Evolutionary conservation across 306 rosid genomes (phyloP).

Genomic region (Carpinus viminea): DNA sequence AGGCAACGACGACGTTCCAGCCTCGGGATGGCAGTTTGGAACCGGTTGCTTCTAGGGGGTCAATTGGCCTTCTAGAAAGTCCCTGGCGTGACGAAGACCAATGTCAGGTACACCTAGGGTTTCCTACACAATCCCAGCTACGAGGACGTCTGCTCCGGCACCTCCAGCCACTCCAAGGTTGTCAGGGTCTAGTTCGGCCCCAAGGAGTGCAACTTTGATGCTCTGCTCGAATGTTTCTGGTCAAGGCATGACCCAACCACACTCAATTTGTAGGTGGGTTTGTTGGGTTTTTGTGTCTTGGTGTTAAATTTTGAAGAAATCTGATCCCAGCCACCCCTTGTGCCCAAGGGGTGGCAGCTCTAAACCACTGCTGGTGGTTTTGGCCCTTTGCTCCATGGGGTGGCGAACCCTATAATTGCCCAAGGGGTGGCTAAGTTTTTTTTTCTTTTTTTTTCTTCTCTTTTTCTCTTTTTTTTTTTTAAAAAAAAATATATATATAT

Average conservation of each 20-base stretch:
- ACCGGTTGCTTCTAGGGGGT: conserved; percentile 99
- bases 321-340: background rate
- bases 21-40: conserved; percentile 82
- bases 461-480: too few relatives aligned
- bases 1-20: conserved; percentile 77
- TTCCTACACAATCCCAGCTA: conserved; percentile 68
- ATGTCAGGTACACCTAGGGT: conserved; percentile 87
- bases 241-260: conserved; percentile 86
- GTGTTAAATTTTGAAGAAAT: conserved; percentile 4
- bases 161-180: conserved; percentile 69
- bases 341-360: too few relatives aligned
- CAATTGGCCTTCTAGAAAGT: conserved; percentile 83
- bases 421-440: too few relatives aligned
- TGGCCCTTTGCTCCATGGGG: too few relatives aligned
- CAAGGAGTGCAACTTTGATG: conserved; percentile 56
- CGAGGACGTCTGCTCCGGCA: conserved; percentile 79
- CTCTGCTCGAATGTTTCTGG: conserved; percentile 83
- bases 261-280: conserved; percentile 74
- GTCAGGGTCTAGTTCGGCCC: conserved; percentile 87
- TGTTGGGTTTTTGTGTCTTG: background rate
- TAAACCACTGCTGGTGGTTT: too few relatives aligned
- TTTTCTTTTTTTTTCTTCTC: too few relatives aligned
- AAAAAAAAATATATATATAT: too few relatives aligned
- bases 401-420: too few relatives aligned
- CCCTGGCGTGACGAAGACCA: conserved; percentile 83